Percentiles rank a stretch among this genome's conserved stretches.
Evolutionary conservation across 2,329 filamentous ascomycete species (phyloP).

Genomic region (Hortaea sp.): DNA sequence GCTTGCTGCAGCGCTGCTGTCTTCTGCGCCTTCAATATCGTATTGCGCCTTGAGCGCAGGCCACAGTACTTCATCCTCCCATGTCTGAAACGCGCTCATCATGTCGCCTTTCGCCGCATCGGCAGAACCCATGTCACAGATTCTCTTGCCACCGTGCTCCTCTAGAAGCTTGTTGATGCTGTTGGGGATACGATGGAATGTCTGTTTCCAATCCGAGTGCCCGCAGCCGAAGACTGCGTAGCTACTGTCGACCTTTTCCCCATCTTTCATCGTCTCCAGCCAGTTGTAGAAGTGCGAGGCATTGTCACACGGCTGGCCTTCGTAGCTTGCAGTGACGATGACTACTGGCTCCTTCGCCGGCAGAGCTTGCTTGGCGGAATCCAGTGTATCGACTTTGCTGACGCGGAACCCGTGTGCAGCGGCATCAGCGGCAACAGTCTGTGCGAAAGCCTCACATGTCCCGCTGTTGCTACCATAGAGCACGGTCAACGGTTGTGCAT

Average conservation of each 20-base stretch:
- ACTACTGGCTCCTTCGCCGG: conserved; percentile 52
- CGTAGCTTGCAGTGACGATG: conserved; percentile 62
- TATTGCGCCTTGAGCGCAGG: conserved; percentile 28
- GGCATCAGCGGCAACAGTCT: conserved; percentile 52
- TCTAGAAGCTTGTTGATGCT: conserved; percentile 47
- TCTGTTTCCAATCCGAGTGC: conserved; percentile 45
- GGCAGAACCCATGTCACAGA: conserved; percentile 44
- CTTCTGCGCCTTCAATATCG: conserved; percentile 6
- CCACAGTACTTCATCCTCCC: conserved; percentile 53
- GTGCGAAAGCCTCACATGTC: conserved; percentile 61
- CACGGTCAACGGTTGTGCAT: conserved; percentile 45
- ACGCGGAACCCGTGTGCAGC: conserved; percentile 49
- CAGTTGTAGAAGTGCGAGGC: conserved; percentile 58
- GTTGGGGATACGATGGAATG: conserved; percentile 59
- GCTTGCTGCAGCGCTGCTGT: conserved; percentile 6
- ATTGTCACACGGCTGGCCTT: conserved; percentile 65
- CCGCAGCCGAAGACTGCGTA: conserved; percentile 66
- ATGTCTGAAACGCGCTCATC: conserved; percentile 58
- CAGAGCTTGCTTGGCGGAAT: conserved; percentile 51
- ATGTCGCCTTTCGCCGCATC: conserved; percentile 56
- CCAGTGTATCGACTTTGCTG: conserved; percentile 44
- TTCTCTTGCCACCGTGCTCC: conserved; percentile 39
- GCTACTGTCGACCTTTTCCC: conserved; percentile 36
- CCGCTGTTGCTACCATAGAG: conserved; percentile 66
- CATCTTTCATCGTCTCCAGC: conserved; percentile 45